These are phyloP conservation scores for Elaphomyces granulatus DNA, from an alignment of 495 filamentous ascomycete genomes.

Conservation along the genomic window DNA sequence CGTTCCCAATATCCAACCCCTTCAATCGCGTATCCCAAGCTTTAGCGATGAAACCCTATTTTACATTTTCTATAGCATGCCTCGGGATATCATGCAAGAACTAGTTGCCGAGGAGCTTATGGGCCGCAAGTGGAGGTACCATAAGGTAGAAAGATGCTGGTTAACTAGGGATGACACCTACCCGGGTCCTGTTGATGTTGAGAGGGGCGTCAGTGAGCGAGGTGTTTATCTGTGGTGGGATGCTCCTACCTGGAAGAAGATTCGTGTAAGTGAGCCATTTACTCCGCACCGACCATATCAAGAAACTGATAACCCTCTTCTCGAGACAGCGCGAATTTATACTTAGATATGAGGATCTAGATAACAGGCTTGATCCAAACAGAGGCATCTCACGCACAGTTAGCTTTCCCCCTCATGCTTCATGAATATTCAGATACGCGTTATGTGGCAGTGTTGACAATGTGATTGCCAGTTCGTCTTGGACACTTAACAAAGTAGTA, in stretches of 20 bases:
- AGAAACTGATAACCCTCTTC: slow-evolving; percentile 1
- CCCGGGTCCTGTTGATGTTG: slow-evolving; percentile 46
- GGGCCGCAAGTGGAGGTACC: slow-evolving; percentile 82
- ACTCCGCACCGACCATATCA: background rate
- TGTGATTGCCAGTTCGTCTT: no score
- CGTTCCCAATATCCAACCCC: slow-evolving; percentile 70
- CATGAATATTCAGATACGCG: slow-evolving; percentile 26
- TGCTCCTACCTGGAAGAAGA: slow-evolving; percentile 66
- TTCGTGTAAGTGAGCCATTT: slow-evolving; percentile 59
- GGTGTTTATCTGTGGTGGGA: slow-evolving; percentile 88
- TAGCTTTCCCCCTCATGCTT: slow-evolving; percentile 26
- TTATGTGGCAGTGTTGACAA: no score
- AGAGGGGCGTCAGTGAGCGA: slow-evolving; percentile 54
- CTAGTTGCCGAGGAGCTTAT: slow-evolving; percentile 68
- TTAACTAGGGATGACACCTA: slow-evolving; percentile 71
- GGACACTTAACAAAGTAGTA: no score
- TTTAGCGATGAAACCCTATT: slow-evolving; percentile 89
- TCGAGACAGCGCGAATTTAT: slow-evolving; percentile 56
- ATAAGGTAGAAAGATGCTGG: slow-evolving; percentile 80
- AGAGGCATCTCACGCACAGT: slow-evolving; percentile 21
- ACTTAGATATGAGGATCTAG: slow-evolving; percentile 64
- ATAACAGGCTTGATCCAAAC: slow-evolving; percentile 38
- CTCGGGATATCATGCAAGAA: slow-evolving; percentile 71
- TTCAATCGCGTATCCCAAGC: slow-evolving; percentile 61
- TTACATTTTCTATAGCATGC: slow-evolving; percentile 88